phyloP scores from a whole-genome alignment of 2,329 filamentous ascomycete genomes.

The Cadophora sp. region DNA sequence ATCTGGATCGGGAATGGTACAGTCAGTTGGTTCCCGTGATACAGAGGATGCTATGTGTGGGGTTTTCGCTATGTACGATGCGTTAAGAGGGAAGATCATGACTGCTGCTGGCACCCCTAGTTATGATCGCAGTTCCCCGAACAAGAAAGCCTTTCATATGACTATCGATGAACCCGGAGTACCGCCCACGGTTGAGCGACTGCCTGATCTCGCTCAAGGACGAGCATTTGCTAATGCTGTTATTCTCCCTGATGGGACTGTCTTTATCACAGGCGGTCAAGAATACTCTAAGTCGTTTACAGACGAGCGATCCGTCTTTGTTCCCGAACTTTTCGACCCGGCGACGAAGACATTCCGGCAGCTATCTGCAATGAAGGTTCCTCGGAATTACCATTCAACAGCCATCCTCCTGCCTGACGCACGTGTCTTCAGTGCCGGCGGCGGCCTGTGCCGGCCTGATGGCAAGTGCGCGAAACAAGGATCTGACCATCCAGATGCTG shows the following conservation, averaged over 20 bases:
- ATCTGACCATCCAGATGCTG: background rate
- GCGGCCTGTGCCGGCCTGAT: background rate
- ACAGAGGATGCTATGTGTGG: background rate
- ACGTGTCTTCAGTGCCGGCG: background rate
- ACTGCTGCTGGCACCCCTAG: background rate
- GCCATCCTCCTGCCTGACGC: background rate
- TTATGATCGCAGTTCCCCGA: background rate
- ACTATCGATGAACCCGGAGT: background rate
- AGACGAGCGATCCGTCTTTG: background rate
- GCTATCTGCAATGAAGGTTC: background rate
- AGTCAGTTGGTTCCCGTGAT: background rate
- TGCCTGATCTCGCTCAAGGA: background rate
- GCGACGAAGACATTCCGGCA: background rate
- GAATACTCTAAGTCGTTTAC: background rate
- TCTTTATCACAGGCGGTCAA: background rate
- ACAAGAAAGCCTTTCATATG: background rate
- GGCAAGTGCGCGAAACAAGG: background rate
- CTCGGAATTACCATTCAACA: background rate
- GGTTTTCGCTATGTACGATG: background rate
- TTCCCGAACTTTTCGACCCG: background rate
- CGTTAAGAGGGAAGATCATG: background rate
- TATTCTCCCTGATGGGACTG: background rate
- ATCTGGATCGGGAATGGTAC: background rate
- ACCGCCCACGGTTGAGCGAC: background rate
- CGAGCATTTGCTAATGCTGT: background rate